Evolutionary conservation across 2,329 filamentous ascomycete genomes (phyloP), one percentile per base, ranked within the genome.

Genomic region (Cercospora nicotianae): DNA sequence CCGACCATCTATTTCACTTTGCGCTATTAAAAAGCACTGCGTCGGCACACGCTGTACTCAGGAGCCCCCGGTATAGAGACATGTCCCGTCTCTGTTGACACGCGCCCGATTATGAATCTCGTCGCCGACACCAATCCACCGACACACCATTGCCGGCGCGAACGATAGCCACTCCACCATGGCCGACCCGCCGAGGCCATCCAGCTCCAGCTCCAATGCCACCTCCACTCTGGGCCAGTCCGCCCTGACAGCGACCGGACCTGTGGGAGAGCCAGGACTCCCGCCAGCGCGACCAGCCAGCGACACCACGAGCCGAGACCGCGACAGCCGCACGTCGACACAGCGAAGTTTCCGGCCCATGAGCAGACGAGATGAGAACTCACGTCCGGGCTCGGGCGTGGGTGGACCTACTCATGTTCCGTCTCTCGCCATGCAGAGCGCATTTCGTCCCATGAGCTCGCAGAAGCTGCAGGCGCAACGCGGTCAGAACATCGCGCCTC

Each of bases 361-460:
- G 16, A 67, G 67, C 13, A 58, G 64, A 33, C 45, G 60, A 39
- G 48, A 57, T 18, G 64, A 51, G 57, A 45, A 45, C 45, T 76
- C 64, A 77, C 77, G 75, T 66, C 85, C 84, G 16, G 94, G 90
- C 72, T 85, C 91, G 51, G 85, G 90, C 57, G 65, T 73, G 36
- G 93, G 90, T 77, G 63, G 55, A 23, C 87, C 90, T 76, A 95
- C 92, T 51, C 95, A 99, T 83, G 93, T 96, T 20, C 94, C 95
- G 1, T 93, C 91, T 1, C 83, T 99, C 63, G 90, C 93, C 2
- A 93, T 93, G 16, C 91, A 94, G 76, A 94, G 92, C 64, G 98
- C 99, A 82, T 97, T 96, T 77, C 91, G 90, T 23, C 95, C 95
- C 45, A 96, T 99, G 93, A 98, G 94, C 81, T 96, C 94, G 26